These are phyloP conservation scores for Trichoderma citrinoviride DNA, from an alignment of 2,329 filamentous ascomycete genomes.

Conservation along the genomic window DNA sequence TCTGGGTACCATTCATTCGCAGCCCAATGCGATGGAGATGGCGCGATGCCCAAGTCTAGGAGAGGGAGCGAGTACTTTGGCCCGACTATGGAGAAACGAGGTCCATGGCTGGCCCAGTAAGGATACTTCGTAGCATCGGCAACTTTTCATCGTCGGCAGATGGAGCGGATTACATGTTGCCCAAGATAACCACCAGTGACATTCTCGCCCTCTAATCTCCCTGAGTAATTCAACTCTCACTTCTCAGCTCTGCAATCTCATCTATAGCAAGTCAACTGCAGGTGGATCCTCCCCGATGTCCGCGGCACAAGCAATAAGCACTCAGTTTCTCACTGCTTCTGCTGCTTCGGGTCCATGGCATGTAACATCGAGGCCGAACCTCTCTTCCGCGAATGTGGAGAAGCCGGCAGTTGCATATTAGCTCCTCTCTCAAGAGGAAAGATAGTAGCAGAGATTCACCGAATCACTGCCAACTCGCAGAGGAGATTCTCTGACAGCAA, in stretches of 20 bases:
- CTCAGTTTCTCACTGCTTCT: not conserved
- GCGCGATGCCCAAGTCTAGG: constrained; percentile 5
- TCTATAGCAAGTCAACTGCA: not conserved
- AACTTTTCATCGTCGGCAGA: not conserved
- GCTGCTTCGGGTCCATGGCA: not conserved
- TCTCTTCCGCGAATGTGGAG: constrained; percentile 6
- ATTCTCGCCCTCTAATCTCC: not conserved
- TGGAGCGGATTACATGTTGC: not conserved
- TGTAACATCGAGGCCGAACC: constrained; percentile 4
- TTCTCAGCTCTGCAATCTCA: not conserved
- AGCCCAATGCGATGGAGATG: not conserved
- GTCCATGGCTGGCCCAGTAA: not conserved
- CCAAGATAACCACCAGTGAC: not conserved
- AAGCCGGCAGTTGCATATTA: constrained; percentile 7
- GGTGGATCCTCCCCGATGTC: not conserved
- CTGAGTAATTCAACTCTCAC: not conserved
- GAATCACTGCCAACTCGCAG: not conserved
- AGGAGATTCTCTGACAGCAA: not conserved
- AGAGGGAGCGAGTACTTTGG: not conserved
- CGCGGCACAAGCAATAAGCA: not conserved
- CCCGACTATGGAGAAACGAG: not conserved
- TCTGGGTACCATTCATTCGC: not conserved
- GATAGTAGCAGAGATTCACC: not conserved
- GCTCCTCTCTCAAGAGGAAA: no score
- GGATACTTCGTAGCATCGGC: not conserved